phyloP scores from a whole-genome alignment of 257 asterid genomes.

The Sherardia arvensis region DNA sequence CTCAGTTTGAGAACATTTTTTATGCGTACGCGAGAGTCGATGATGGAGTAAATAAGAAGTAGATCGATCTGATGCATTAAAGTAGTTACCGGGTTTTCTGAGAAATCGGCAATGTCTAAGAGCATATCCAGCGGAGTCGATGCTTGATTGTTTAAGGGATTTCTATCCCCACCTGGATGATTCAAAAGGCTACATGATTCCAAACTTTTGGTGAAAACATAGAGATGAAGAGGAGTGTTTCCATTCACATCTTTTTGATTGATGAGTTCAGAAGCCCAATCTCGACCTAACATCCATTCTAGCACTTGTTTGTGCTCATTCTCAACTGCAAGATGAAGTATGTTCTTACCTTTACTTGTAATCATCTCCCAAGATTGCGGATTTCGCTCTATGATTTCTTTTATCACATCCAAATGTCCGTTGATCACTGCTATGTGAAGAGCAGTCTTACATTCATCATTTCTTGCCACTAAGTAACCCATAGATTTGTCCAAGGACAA shows the following conservation, averaged over 20 bases:
- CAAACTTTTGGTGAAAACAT: not conserved
- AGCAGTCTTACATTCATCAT: constrained; percentile 4
- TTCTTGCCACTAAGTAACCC: constrained; percentile 3
- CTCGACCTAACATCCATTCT: not conserved
- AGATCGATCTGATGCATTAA: too few species aligned
- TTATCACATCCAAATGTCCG: not conserved
- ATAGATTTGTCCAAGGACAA: not conserved
- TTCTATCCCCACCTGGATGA: too few species aligned
- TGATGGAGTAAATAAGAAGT: too few species aligned
- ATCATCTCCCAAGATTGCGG: constrained; percentile 15
- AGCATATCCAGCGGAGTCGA: constrained; percentile 1
- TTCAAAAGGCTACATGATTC: too few species aligned
- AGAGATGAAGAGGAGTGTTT: constrained; percentile 20
- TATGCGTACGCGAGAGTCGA: too few species aligned
- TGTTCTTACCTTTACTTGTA: constrained; percentile 2
- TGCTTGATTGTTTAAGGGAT: not conserved
- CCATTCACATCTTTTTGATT: constrained; percentile 2
- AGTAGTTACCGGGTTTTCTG: not conserved
- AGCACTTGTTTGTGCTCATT: too few species aligned
- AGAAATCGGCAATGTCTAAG: too few species aligned
- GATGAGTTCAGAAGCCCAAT: not conserved
- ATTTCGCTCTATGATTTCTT: not conserved
- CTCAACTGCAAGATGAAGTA: constrained; percentile 10
- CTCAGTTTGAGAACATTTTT: too few species aligned
- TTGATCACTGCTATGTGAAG: constrained; percentile 4